phyloP scores from a whole-genome alignment of 495 filamentous ascomycete species.

The Penicillium herquei region DNA sequence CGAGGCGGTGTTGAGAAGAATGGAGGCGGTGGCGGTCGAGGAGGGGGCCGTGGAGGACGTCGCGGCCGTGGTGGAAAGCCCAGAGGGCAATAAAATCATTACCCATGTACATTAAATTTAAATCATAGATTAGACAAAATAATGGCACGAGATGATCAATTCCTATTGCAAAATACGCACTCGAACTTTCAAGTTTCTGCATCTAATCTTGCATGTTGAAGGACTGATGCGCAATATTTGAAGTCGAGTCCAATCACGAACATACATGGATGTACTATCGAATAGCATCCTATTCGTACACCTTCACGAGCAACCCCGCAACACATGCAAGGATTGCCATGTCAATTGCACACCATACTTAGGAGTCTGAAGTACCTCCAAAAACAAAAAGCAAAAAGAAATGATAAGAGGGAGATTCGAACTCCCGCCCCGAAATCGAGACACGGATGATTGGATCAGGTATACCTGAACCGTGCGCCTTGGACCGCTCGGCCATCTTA shows the following conservation, averaged over 20 bases:
- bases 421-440: slow-evolving; percentile 33
- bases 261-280: too few relatives aligned
- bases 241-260: too few relatives aligned
- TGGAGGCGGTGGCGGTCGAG: slow-evolving; percentile 19
- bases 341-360: too few relatives aligned
- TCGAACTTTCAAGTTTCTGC: too few relatives aligned
- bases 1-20: slow-evolving; percentile 26
- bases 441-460: slow-evolving; percentile 29
- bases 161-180: background rate
- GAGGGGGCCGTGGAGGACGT: slow-evolving; percentile 12
- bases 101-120: background rate
- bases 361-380: too few relatives aligned
- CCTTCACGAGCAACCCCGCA: too few relatives aligned
- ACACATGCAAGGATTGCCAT: too few relatives aligned
- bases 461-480: slow-evolving; percentile 36
- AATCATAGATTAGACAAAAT: background rate
- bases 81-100: slow-evolving; percentile 1
- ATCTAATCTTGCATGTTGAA: too few relatives aligned
- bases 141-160: background rate
- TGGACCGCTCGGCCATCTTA: slow-evolving; percentile 42
- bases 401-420: slow-evolving; percentile 42
- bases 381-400: slow-evolving; percentile 12
- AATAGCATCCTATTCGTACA: too few relatives aligned
- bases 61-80: background rate
- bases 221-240: too few relatives aligned